phyloP scores from a whole-genome alignment of 2,329 filamentous ascomycete species.

The Bipolaris bicolor region DNA sequence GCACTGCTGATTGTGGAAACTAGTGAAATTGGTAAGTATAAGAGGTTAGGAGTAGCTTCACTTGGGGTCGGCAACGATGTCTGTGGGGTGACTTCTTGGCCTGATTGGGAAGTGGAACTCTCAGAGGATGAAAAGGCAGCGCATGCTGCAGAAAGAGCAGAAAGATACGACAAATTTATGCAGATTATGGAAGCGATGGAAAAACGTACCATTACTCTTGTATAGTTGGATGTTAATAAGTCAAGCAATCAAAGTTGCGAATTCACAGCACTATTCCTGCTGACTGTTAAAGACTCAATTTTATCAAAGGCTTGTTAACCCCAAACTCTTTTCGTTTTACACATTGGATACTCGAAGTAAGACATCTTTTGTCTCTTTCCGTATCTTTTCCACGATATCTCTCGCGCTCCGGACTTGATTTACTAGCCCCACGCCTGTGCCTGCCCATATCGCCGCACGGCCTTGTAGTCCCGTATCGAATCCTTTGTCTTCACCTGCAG shows the following conservation, averaged over 20 bases:
- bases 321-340: background rate
- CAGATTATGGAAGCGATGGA: background rate
- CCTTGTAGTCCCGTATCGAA: slow-evolving; percentile 58
- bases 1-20: background rate
- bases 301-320: background rate
- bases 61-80: background rate
- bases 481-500: slow-evolving; percentile 56
- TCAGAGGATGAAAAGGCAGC: background rate
- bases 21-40: background rate
- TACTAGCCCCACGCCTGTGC: slow-evolving; percentile 66
- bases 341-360: slow-evolving; percentile 30
- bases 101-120: too few relatives aligned
- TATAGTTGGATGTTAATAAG: background rate
- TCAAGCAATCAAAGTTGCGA: background rate
- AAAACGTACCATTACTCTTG: background rate
- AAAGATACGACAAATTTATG: background rate
- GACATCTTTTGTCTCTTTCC: slow-evolving; percentile 46
- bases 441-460: slow-evolving; percentile 63
- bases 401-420: slow-evolving; percentile 57
- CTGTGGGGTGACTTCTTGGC: background rate
- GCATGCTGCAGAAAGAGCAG: background rate
- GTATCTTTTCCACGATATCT: slow-evolving; percentile 56
- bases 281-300: background rate
- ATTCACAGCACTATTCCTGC: too few relatives aligned
- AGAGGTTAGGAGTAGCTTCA: background rate